phyloP scores from a whole-genome alignment of 108 stramenopile species.

The Cyclotella kingstonii region DNA sequence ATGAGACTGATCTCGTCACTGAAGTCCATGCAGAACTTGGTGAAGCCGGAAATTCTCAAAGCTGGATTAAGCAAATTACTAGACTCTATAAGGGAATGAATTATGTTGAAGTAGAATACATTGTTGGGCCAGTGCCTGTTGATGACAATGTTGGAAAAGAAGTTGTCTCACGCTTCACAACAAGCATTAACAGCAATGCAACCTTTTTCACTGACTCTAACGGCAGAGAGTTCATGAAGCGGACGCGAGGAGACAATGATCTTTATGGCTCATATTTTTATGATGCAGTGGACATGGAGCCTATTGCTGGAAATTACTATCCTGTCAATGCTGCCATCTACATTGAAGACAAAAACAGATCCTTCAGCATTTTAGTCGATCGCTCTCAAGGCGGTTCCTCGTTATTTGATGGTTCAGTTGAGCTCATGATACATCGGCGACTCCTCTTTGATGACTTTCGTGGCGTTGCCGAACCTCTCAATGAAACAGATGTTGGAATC shows the following conservation, averaged over 20 bases:
- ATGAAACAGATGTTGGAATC: slow-evolving; percentile 79
- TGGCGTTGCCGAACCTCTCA: slow-evolving; percentile 78
- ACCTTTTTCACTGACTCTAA: slow-evolving; percentile 95
- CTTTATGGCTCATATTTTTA: slow-evolving; percentile 42
- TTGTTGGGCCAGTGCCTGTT: slow-evolving; percentile 90
- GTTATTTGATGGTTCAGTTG: slow-evolving; percentile 75
- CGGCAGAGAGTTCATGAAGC: slow-evolving; percentile 88
- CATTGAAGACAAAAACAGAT: slow-evolving; percentile 64
- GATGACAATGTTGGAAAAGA: slow-evolving; percentile 80
- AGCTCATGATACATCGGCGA: slow-evolving; percentile 94
- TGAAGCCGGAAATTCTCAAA: slow-evolving; percentile 17
- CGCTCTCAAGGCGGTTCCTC: slow-evolving; percentile 90
- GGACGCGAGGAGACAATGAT: slow-evolving; percentile 60
- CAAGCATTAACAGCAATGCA: slow-evolving; percentile 56
- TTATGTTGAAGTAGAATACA: slow-evolving; percentile 89
- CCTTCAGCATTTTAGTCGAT: slow-evolving; percentile 79
- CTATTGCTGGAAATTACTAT: slow-evolving; percentile 94
- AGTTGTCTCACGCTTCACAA: slow-evolving; percentile 75
- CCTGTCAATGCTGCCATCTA: slow-evolving; percentile 93
- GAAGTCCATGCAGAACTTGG: slow-evolving; percentile 82
- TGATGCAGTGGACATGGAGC: slow-evolving; percentile 48
- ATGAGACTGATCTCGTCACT: slow-evolving; percentile 39
- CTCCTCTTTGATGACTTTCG: slow-evolving; percentile 68
- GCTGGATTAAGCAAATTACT: slow-evolving; percentile 84
- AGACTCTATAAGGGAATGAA: slow-evolving; percentile 59